Conservation (phyloP, 768 basidiomycete genomes). For the Piloderma croceum region DNA sequence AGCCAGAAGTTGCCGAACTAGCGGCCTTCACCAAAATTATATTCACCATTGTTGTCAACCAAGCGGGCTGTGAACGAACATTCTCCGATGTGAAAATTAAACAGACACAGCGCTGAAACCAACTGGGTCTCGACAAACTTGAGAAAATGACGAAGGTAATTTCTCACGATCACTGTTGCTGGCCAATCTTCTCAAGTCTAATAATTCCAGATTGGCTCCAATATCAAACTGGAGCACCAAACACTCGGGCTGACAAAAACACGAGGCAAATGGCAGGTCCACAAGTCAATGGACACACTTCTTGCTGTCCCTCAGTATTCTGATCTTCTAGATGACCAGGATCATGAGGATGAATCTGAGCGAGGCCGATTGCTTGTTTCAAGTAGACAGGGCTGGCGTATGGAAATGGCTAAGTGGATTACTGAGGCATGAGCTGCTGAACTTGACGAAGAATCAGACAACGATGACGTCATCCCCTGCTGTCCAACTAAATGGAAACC, state of each 20-base stretch:
- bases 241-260: too few species aligned
- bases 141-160: slow-evolving; percentile 5
- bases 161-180: neutral
- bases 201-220: too few species aligned
- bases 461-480: too few species aligned
- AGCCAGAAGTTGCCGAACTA: neutral
- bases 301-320: neutral
- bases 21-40: neutral
- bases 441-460: too few species aligned
- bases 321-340: slow-evolving; percentile 1
- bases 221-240: too few species aligned
- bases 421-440: too few species aligned
- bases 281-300: neutral
- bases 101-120: slow-evolving; percentile 7
- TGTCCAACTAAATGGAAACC: too few species aligned
- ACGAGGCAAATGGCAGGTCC: neutral
- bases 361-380: slow-evolving; percentile 4
- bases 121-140: slow-evolving; percentile 6
- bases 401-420: too few species aligned
- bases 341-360: slow-evolving; percentile 5
- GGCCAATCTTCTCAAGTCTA: too few species aligned
- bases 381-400: neutral
- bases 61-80: slow-evolving; percentile 6
- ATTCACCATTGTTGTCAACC: slow-evolving; percentile 5
- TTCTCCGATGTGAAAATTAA: slow-evolving; percentile 11